Percentiles rank a stretch among this genome's conserved stretches.
phyloP scores from a whole-genome alignment of 1,139 yeast genomes.

The Blastobotrys persicus region DNA sequence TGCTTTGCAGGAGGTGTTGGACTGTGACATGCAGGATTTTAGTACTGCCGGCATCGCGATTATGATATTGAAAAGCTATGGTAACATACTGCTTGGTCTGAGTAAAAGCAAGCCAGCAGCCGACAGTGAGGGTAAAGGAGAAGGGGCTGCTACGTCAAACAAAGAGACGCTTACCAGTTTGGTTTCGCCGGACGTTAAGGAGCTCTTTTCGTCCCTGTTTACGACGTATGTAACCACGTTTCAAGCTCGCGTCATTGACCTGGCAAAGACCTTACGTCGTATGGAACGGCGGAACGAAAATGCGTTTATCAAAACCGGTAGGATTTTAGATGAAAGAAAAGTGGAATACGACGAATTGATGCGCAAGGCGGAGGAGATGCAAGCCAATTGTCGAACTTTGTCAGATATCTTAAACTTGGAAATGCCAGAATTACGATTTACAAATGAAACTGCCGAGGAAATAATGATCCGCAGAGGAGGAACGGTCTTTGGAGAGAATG shows the following conservation, averaged over 20 bases:
- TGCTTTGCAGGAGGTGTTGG: slow-evolving; percentile 54
- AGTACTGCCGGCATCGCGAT: slow-evolving; percentile 50
- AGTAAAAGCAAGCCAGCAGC: slow-evolving; percentile 1
- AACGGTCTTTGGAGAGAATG: slow-evolving; percentile 25
- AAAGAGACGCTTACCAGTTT: slow-evolving; percentile 11
- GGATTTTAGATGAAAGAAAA: slow-evolving; percentile 52
- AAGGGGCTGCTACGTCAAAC: background rate
- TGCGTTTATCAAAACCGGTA: slow-evolving; percentile 67
- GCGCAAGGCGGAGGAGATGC: slow-evolving; percentile 47
- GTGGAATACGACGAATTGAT: slow-evolving; percentile 43
- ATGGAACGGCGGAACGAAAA: slow-evolving; percentile 46
- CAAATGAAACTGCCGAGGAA: slow-evolving; percentile 28
- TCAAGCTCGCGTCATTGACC: slow-evolving; percentile 39
- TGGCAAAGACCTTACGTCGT: slow-evolving; percentile 41
- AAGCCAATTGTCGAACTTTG: slow-evolving; percentile 45
- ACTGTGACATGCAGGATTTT: slow-evolving; percentile 42
- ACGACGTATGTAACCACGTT: slow-evolving; percentile 49
- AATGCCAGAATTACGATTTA: slow-evolving; percentile 37
- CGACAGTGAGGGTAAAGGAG: slow-evolving; percentile 23
- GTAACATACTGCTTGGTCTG: slow-evolving; percentile 22
- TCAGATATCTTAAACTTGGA: slow-evolving; percentile 43
- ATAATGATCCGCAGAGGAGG: slow-evolving; percentile 29
- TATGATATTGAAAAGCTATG: slow-evolving; percentile 53
- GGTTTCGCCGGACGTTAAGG: slow-evolving; percentile 27
- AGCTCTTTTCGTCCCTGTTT: slow-evolving; percentile 41